Evolutionary conservation across 352 stramenopile species (phyloP), one percentile per base, ranked within the genome.

Genomic region (Phytophthora quininea): DNA sequence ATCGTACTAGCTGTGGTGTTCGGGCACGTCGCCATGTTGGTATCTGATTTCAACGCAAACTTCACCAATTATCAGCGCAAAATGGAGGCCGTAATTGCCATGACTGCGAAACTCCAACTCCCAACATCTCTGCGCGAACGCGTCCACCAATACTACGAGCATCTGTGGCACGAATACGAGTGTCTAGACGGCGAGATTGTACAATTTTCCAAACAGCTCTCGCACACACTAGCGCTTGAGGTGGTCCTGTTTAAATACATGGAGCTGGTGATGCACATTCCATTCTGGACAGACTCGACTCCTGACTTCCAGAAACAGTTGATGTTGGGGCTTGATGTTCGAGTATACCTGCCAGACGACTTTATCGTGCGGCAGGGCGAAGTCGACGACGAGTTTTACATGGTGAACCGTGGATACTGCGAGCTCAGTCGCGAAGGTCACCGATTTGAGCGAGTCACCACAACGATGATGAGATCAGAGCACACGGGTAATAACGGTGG

Each of bases 311-410:
- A 89, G 54, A 89, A 88, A 64, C 80, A 89, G 49, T 57, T 93
- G 3, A 72, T 91, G 56, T 31, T 88, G 30, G 59, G 66, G 14
- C 56, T 93, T 10, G 69, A 81, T 29, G 80, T 89, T 10, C 77
- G 80, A 40, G 71, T 93, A 12, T 93, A 91, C 59, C 61, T 92
- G 8, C 82, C 84, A 3, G 86, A 94, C 62, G 82, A 92, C 57
- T 94, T 82, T 40, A 81, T 95, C 38, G 82, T 91, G 32, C 70
- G 81, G 8, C 67, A 79, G 35, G 82, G 74, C 3, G 82, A 92
- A 47, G 75, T 89, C 0, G 80, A 76, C 40, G 71, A 77, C 29
- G 74, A 92, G 27, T 88, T 87, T 61, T 93, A 84, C 69, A 89
- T 92, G 63, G 75, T 93, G 11, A 88, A 92, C 43, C 77, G 79